Percentiles rank a stretch among this genome's conserved stretches.
These are phyloP conservation scores for Penicillium tannophilum DNA, from an alignment of 495 filamentous ascomycete species.

Conservation along the genomic window DNA sequence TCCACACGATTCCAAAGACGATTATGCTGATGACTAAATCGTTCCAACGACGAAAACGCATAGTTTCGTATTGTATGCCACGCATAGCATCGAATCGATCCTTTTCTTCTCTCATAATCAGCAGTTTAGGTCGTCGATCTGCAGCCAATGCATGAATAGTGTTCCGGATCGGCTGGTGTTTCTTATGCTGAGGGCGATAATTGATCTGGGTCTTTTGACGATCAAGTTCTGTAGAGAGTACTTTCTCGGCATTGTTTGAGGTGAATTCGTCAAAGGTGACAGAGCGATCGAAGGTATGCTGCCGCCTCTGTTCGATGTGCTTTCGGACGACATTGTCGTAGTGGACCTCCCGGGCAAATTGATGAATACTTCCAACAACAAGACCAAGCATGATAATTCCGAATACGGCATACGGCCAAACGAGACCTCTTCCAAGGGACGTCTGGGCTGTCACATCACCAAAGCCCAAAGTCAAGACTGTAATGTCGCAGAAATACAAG, in stretches of 20 bases:
- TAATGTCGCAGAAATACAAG: conserved; percentile 67
- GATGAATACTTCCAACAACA: conserved; percentile 80
- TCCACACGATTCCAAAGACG: conserved; percentile 71
- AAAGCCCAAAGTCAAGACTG: conserved; percentile 67
- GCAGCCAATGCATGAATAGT: conserved; percentile 26
- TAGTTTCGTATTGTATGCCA: conserved; percentile 67
- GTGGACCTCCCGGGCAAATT: conserved; percentile 63
- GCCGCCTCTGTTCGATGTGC: conserved; percentile 61
- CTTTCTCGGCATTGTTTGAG: background rate
- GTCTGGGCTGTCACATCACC: conserved; percentile 56
- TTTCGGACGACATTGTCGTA: conserved; percentile 67
- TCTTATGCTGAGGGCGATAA: conserved; percentile 14
- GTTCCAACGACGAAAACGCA: conserved; percentile 66
- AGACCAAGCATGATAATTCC: conserved; percentile 88
- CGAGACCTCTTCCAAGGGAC: conserved; percentile 59
- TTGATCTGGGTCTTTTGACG: conserved; percentile 11
- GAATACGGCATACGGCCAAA: conserved; percentile 82
- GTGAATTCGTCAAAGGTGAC: conserved; percentile 39
- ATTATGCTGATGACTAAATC: conserved; percentile 67
- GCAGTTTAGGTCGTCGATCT: conserved; percentile 27
- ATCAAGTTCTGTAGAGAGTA: conserved; percentile 3
- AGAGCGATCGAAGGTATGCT: conserved; percentile 56
- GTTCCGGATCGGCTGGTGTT: conserved; percentile 25
- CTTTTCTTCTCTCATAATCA: conserved; percentile 54
- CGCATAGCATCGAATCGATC: conserved; percentile 84